Percentiles rank a stretch among this genome's conserved stretches.
These are phyloP conservation scores for Bromus sterilis DNA, from an alignment of 176 grass and related monocot genomes.

Conservation along the genomic window DNA sequence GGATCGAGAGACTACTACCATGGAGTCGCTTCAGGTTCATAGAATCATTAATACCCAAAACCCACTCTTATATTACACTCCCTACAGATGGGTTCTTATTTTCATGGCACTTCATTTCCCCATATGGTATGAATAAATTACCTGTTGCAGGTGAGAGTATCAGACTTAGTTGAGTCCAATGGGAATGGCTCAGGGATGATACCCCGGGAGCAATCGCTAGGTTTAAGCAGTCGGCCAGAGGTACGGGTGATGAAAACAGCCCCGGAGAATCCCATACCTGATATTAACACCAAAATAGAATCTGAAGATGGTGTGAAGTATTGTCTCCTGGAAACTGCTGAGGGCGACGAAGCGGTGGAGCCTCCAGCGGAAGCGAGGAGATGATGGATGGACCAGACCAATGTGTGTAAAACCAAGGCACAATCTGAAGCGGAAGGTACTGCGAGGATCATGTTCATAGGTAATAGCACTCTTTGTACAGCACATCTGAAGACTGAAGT, in stretches of 20 bases:
- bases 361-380: conserved; percentile 31
- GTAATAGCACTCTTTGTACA: background rate
- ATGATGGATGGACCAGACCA: conserved; percentile 28
- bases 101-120: background rate
- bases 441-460: background rate
- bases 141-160: conserved; percentile 64
- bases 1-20: conserved; percentile 41
- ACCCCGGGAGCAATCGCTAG: conserved; percentile 45
- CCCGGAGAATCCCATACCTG: conserved; percentile 10
- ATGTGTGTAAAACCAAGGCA: conserved; percentile 20
- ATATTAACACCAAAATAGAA: conserved; percentile 1
- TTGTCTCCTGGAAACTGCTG: conserved; percentile 50
- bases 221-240: conserved; percentile 51
- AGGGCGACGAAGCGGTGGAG: conserved; percentile 5
- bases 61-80: background rate
- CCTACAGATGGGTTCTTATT: background rate
- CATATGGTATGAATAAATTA: conserved; percentile 21
- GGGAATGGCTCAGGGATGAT: conserved; percentile 33
- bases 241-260: conserved; percentile 19
- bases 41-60: background rate
- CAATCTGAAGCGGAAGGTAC: background rate
- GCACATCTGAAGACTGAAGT: background rate
- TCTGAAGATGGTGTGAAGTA: conserved; percentile 74
- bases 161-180: conserved; percentile 58
- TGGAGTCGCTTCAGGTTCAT: conserved; percentile 80